Percentiles rank a stretch among this genome's conserved stretches.
These are phyloP conservation scores for Puccinia polysora DNA, from an alignment of 1,284 basidiomycete genomes.

Conservation along the genomic window DNA sequence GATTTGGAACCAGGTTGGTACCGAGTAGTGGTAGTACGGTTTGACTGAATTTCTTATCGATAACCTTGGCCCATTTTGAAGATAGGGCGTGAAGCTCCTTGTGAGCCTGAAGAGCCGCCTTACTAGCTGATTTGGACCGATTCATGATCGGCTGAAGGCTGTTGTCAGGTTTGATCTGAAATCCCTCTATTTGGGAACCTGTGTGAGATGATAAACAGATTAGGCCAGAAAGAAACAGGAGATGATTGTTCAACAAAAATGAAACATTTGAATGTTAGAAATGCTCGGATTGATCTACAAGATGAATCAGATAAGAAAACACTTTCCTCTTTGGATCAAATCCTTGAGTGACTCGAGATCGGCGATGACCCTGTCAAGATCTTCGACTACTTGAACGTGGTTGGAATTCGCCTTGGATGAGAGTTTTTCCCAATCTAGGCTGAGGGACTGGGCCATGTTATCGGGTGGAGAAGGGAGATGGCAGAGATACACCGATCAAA, in stretches of 20 bases:
- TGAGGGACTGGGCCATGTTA: too few species aligned
- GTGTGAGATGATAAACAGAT: neutral
- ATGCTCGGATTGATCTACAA: neutral
- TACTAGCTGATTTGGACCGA: constrained; percentile 21
- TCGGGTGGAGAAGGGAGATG: too few species aligned
- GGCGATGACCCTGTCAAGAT: constrained; percentile 27
- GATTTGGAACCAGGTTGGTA: neutral
- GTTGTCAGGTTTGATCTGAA: constrained; percentile 4
- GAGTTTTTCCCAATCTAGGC: constrained; percentile 30
- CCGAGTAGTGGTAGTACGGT: constrained; percentile 38
- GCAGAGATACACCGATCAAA: too few species aligned
- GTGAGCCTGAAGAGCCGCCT: constrained; percentile 30
- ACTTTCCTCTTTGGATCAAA: neutral
- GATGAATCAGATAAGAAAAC: neutral
- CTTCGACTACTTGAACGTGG: neutral
- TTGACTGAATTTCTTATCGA: constrained; percentile 41
- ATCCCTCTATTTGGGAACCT: constrained; percentile 23
- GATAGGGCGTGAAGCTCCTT: constrained; percentile 28
- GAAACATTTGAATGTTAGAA: neutral
- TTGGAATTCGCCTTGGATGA: constrained; percentile 23
- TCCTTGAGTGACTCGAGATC: constrained; percentile 27
- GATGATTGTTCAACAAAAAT: neutral
- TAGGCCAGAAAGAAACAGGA: neutral
- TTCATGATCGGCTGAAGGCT: constrained; percentile 26
- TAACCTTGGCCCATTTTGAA: constrained; percentile 39